Conservation (phyloP, 768 basidiomycete genomes). For the Macrolepiota albuminosa region DNA sequence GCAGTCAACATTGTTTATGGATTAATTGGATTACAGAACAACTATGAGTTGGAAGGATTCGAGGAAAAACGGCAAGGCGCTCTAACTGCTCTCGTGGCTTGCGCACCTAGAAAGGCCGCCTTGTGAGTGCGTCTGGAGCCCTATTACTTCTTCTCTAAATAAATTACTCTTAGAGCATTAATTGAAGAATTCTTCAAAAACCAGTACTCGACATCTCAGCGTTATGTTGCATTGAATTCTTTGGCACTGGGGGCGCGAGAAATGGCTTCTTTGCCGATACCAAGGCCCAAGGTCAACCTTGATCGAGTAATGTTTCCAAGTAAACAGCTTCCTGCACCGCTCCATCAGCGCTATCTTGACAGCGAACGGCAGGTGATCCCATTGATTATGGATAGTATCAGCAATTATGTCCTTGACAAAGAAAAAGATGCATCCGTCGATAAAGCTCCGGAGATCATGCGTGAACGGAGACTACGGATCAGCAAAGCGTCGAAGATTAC, state of each 20-base stretch:
- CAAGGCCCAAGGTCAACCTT: slow-evolving; percentile 23
- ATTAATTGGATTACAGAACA: slow-evolving; percentile 72
- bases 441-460: slow-evolving; percentile 54
- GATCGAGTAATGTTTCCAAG: slow-evolving; percentile 65
- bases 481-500: slow-evolving; percentile 41
- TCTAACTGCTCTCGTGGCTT: slow-evolving; percentile 74
- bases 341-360: slow-evolving; percentile 67
- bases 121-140: slow-evolving; percentile 53
- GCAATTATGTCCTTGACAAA: slow-evolving; percentile 56
- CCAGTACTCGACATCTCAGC: slow-evolving; percentile 85
- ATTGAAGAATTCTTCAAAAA: slow-evolving; percentile 93
- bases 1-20: slow-evolving; percentile 76
- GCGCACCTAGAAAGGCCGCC: slow-evolving; percentile 71
- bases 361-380: slow-evolving; percentile 43
- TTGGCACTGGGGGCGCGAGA: slow-evolving; percentile 85
- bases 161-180: slow-evolving; percentile 47
- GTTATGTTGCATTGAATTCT: slow-evolving; percentile 81
- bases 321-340: slow-evolving; percentile 64
- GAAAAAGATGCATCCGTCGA: slow-evolving; percentile 50
- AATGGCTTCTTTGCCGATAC: slow-evolving; percentile 47
- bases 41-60: slow-evolving; percentile 81
- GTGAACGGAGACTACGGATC: slow-evolving; percentile 74
- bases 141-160: background rate
- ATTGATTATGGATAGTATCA: slow-evolving; percentile 58
- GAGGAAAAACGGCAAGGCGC: slow-evolving; percentile 70